These are phyloP conservation scores for Phoma sp. DNA, from an alignment of 2,329 filamentous ascomycete genomes.

Conservation along the genomic window DNA sequence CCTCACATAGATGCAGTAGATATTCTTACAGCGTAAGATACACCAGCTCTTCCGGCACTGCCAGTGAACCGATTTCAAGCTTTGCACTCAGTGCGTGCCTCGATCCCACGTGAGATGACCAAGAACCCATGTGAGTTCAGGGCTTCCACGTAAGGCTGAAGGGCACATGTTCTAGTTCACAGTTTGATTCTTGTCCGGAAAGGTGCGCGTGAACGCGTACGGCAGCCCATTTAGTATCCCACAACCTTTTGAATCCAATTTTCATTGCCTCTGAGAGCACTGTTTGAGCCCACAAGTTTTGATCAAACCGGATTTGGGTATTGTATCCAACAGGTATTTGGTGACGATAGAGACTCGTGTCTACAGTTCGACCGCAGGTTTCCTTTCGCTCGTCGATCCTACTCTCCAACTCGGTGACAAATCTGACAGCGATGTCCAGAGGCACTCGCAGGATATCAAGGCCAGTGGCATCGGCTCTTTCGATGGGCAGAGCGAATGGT, in stretches of 20 bases:
- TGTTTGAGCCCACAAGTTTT: conserved; percentile 9
- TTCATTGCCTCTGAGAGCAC: conserved; percentile 15
- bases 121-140: conserved; percentile 1
- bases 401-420: conserved; percentile 4
- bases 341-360: conserved; percentile 17
- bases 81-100: conserved; percentile 12
- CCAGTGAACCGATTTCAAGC: conserved; percentile 7
- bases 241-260: conserved; percentile 13
- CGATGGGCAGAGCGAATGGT: conserved; percentile 20
- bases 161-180: conserved; percentile 7
- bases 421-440: conserved; percentile 7
- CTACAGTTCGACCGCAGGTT: conserved; percentile 2
- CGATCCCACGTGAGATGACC: conserved; percentile 7
- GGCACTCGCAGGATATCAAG: conserved; percentile 19
- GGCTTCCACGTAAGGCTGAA: conserved; percentile 11
- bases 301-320: conserved; percentile 7
- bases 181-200: conserved; percentile 14
- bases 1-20: too few species aligned
- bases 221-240: conserved; percentile 12
- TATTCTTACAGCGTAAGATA: conserved; percentile 2
- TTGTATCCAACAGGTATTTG: conserved; percentile 10
- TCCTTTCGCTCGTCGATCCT: conserved; percentile 14
- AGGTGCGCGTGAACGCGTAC: conserved; percentile 16
- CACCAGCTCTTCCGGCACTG: conserved; percentile 9
- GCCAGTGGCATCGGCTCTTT: conserved; percentile 17